Evolutionary conservation across 2,329 filamentous ascomycete genomes (phyloP).

Genomic region (Amylocarpus encephaloides): DNA sequence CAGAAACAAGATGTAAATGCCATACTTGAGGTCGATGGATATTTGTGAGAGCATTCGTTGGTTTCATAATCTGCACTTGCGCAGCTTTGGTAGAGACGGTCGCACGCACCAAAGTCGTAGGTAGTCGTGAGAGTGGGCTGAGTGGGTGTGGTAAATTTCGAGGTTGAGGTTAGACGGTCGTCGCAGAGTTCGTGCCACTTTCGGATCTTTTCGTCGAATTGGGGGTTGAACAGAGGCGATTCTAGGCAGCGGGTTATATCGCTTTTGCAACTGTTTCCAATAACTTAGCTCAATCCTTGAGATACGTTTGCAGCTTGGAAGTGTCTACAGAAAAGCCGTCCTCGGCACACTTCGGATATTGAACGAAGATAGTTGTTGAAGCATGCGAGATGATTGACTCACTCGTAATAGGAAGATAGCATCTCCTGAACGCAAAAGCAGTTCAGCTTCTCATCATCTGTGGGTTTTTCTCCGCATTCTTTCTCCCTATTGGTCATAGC

Average conservation of each 20-base stretch:
- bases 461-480: not conserved
- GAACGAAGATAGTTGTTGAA: too few species aligned
- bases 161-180: not conserved
- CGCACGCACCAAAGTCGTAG: not conserved
- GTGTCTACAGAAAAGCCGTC: too few species aligned
- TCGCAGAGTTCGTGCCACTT: too few species aligned
- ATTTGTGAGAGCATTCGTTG: not conserved
- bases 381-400: not conserved
- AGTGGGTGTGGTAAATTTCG: not conserved
- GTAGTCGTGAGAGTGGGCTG: conserved; percentile 4
- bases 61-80: conserved; percentile 6
- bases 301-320: too few species aligned
- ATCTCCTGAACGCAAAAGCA: conserved; percentile 7
- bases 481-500: not conserved
- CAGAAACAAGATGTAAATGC: conserved; percentile 1
- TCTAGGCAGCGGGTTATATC: too few species aligned
- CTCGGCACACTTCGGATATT: too few species aligned
- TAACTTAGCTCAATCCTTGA: too few species aligned
- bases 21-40: not conserved
- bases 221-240: too few species aligned
- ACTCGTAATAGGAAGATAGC: conserved; percentile 5
- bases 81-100: conserved; percentile 1
- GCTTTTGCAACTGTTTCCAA: too few species aligned
- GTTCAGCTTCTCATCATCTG: conserved; percentile 1
- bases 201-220: too few species aligned